phyloP scores from a whole-genome alignment of 192 early-diverging fungal genomes.

The Paraglomus occultum region DNA sequence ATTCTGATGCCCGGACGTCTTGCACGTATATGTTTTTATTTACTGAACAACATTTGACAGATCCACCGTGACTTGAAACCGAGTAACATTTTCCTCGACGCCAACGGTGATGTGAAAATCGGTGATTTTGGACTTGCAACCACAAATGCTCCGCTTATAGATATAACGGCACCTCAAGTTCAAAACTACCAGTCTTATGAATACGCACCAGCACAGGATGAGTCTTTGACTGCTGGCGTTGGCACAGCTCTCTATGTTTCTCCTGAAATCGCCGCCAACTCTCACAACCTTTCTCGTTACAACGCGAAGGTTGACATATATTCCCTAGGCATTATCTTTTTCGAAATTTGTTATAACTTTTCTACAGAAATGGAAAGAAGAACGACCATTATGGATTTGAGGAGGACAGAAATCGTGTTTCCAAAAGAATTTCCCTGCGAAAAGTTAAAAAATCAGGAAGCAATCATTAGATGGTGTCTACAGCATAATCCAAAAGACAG shows the following conservation, averaged over 20 bases:
- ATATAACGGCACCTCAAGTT: slow-evolving; percentile 35
- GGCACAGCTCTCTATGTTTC: slow-evolving; percentile 94
- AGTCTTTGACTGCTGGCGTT: slow-evolving; percentile 75
- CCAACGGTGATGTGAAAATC: slow-evolving; percentile 56
- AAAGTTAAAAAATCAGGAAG: slow-evolving; percentile 61
- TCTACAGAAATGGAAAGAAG: slow-evolving; percentile 79
- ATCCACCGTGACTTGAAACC: slow-evolving; percentile 92
- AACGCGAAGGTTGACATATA: slow-evolving; percentile 84
- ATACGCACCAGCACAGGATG: slow-evolving; percentile 42
- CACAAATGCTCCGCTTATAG: slow-evolving; percentile 29
- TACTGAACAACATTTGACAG: slow-evolving; percentile 28
- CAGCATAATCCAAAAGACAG: slow-evolving; percentile 75
- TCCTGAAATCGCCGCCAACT: slow-evolving; percentile 42
- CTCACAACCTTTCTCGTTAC: slow-evolving; percentile 52
- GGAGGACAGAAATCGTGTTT: slow-evolving; percentile 64
- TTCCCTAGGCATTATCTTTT: slow-evolving; percentile 78
- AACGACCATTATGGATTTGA: slow-evolving; percentile 64
- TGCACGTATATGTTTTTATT: slow-evolving; percentile 40
- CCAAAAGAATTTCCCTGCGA: slow-evolving; percentile 66
- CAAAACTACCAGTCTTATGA: slow-evolving; percentile 31
- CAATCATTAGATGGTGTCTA: slow-evolving; percentile 71
- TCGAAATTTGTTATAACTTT: slow-evolving; percentile 74
- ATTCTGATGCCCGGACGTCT: neutral
- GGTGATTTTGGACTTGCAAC: slow-evolving; percentile 81
- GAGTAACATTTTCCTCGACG: slow-evolving; percentile 76